Evolutionary conservation across 2,329 filamentous ascomycete species (phyloP).

Genomic region (Pezicula carpinea): DNA sequence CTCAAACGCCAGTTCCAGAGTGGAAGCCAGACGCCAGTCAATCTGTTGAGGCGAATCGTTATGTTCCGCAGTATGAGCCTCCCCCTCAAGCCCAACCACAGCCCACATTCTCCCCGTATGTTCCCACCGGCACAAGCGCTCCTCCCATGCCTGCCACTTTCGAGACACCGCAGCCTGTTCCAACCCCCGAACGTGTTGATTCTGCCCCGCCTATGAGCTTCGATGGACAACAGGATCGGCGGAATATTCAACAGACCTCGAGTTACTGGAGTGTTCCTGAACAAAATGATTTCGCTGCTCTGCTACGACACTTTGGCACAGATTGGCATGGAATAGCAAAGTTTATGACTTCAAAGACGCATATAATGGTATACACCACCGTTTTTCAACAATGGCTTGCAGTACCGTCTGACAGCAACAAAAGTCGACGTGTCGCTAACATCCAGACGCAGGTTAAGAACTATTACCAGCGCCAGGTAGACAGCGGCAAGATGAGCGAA

Average conservation of each 20-base stretch:
- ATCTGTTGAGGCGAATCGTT: constrained; percentile 11
- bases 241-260: constrained; percentile 50
- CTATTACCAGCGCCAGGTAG: constrained; percentile 60
- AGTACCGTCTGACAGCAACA: constrained; percentile 22
- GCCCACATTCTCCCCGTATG: constrained; percentile 15
- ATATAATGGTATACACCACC: constrained; percentile 66
- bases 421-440: constrained; percentile 28
- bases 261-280: constrained; percentile 89
- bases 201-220: constrained; percentile 21
- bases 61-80: constrained; percentile 21
- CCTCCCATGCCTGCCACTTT: constrained; percentile 14
- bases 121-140: constrained; percentile 16
- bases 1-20: constrained; percentile 13
- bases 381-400: constrained; percentile 25
- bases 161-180: constrained; percentile 14
- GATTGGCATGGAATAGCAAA: constrained; percentile 72
- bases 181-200: constrained; percentile 22
- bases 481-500: constrained; percentile 48
- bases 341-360: constrained; percentile 79
- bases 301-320: constrained; percentile 71
- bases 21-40: constrained; percentile 15
- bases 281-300: constrained; percentile 68
- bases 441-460: constrained; percentile 55
- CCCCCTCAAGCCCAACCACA: constrained; percentile 7
- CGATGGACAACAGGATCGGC: constrained; percentile 23